Percentiles rank a stretch among this genome's conserved stretches.
phyloP scores from a whole-genome alignment of 768 basidiomycete species.

The Gloeophyllum trabeum region DNA sequence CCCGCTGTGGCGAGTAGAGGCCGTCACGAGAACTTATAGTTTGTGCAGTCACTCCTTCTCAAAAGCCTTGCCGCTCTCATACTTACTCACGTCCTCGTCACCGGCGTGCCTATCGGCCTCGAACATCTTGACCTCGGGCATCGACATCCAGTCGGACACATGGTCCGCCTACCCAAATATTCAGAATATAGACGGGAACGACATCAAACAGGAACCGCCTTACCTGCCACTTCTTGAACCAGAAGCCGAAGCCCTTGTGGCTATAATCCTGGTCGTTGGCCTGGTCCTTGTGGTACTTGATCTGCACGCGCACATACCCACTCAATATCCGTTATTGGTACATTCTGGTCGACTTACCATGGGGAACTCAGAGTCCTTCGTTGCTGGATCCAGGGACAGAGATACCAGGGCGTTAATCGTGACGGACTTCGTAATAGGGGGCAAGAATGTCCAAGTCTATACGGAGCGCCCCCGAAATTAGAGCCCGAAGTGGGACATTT shows the following conservation, averaged over 20 bases:
- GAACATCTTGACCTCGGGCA: constrained; percentile 13
- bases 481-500: too few relatives aligned
- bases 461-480: too few relatives aligned
- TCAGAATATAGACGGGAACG: too few relatives aligned
- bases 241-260: constrained; percentile 27
- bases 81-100: constrained; percentile 15
- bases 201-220: neutral
- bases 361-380: constrained; percentile 29
- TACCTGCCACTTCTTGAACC: constrained; percentile 29
- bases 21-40: too few relatives aligned
- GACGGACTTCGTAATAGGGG: constrained; percentile 22
- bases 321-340: too few relatives aligned
- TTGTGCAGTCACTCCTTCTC: too few relatives aligned
- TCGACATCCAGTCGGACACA: constrained; percentile 10
- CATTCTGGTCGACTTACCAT: constrained; percentile 6
- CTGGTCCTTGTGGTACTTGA: constrained; percentile 27
- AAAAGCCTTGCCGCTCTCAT: constrained; percentile 12
- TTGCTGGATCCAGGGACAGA: constrained; percentile 25
- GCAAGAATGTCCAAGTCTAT: constrained; percentile 25
- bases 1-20: too few relatives aligned
- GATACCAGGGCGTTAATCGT: constrained; percentile 31
- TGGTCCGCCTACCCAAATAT: constrained; percentile 10
- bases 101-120: constrained; percentile 7
- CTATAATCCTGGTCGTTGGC: constrained; percentile 31
- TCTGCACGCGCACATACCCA: too few relatives aligned